Evolutionary conservation across 208 protist species (phyloP), one percentile per base, ranked within the genome.

Genomic region (Wallacemonas collosoma): DNA sequence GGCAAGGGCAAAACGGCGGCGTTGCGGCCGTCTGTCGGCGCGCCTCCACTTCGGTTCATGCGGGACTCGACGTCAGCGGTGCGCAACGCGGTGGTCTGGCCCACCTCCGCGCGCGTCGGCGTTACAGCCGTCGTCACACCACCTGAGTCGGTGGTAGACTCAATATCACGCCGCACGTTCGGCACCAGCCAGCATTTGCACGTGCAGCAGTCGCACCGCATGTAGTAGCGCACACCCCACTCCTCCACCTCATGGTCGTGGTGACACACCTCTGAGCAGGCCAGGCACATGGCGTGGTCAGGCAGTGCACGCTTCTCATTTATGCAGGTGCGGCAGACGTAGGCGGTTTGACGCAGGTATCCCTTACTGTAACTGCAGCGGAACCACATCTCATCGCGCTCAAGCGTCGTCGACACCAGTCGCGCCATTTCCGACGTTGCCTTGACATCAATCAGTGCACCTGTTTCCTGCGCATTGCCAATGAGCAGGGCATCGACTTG

Each of bases 151-250:
- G 64, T 69, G 26, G 43, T 48, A 1, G 64, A 55, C 50, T 55
- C 51, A 14, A 69, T 26, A 2, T 69, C 48, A 44, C 50, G 45
- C n/a, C 54, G 65, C n/a, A 77, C 62, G 26, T 64, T 65, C 53
- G 70, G 50, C 39, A 51, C 38, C 1, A 74, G 62, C 88, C 90
- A 95, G 72, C 91, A 95, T 41, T 77, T 83, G 8, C 72, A 41
- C 40, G 91, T 95, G 80, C 91, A 95, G 73, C 91, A 95, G 77
- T 95, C 91, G 61, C 91, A 95, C 12, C 91, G 88, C 91, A 94
- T 95, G 78, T 85, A 86, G 68, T 91, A 82, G 2, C 88, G 87
- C 68, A 94, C 80, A 1, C 91, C 91, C 85, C 86, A 93, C 79
- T 95, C 91, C 60, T 95, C 91, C 38, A 95, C 81, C 17, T 93